Evolutionary conservation across 1,284 basidiomycete genomes (phyloP).

Genomic region (Lentinula novae-zelandiae): DNA sequence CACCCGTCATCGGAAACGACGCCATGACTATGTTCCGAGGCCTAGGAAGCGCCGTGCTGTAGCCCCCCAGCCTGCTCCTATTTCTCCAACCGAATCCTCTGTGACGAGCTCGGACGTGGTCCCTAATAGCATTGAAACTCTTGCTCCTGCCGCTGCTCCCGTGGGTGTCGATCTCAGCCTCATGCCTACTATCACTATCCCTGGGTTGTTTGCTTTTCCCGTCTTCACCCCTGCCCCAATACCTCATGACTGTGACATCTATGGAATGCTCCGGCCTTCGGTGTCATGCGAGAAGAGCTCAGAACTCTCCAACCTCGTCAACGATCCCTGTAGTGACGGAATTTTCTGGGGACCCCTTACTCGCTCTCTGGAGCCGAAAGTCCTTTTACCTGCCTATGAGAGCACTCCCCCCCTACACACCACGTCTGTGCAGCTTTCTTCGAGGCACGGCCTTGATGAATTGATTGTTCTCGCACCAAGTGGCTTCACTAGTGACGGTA

Average conservation of each 20-base stretch:
- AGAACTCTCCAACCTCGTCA: neutral
- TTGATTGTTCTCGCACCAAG: neutral
- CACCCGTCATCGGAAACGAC: conserved; percentile 11
- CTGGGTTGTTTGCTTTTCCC: neutral
- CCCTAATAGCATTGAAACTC: neutral
- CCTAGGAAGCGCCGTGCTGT: neutral
- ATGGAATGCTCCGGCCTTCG: neutral
- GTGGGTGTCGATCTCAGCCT: neutral
- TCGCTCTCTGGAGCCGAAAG: neutral
- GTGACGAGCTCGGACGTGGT: neutral
- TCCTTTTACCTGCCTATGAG: neutral
- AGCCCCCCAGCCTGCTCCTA: neutral
- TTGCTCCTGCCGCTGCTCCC: neutral
- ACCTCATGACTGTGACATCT: neutral
- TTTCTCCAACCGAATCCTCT: neutral
- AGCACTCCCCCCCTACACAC: neutral
- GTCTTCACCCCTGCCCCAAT: neutral
- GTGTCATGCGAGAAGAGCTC: neutral
- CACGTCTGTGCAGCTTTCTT: neutral
- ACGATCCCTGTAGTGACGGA: neutral
- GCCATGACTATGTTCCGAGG: conserved; percentile 9
- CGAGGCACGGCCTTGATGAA: neutral
- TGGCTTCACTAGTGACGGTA: neutral
- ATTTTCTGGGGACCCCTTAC: neutral
- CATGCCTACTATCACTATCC: neutral